These are phyloP conservation scores for Trichoderma parareesei DNA, from an alignment of 495 filamentous ascomycete species.

Conservation along the genomic window DNA sequence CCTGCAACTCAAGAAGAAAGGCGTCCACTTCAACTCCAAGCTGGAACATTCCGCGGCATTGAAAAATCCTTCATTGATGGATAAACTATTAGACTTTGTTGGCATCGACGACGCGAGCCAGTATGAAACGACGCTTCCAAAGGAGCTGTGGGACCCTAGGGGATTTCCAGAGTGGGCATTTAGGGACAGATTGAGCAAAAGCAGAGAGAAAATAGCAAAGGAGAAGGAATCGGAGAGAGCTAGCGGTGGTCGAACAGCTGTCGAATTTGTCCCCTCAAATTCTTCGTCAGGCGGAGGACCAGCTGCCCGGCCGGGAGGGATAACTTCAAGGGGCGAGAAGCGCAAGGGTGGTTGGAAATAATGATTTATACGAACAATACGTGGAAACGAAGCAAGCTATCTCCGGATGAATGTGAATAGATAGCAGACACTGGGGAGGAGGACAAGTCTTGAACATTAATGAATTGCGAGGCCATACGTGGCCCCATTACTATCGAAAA, in stretches of 20 bases:
- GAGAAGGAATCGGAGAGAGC: constrained; percentile 50
- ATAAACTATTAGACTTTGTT: constrained; percentile 74
- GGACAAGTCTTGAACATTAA: background rate
- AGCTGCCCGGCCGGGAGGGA: background rate
- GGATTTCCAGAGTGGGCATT: constrained; percentile 64
- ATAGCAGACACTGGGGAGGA: background rate
- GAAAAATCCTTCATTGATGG: constrained; percentile 70
- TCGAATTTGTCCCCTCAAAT: constrained; percentile 69
- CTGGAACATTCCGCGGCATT: constrained; percentile 62
- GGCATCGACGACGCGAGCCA: constrained; percentile 56
- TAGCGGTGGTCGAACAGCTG: constrained; percentile 45
- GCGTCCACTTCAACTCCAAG: constrained; percentile 85
- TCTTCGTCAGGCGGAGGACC: constrained; percentile 16
- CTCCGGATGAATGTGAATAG: background rate
- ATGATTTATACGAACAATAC: background rate
- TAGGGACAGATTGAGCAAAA: constrained; percentile 59
- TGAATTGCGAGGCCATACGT: background rate
- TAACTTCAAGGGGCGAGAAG: background rate
- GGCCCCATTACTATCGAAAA: constrained; percentile 6
- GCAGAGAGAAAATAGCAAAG: constrained; percentile 53
- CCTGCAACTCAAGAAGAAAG: constrained; percentile 72
- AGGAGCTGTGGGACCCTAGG: constrained; percentile 58
- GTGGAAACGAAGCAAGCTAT: background rate
- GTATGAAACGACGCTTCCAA: constrained; percentile 65
- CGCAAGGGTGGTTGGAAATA: constrained; percentile 10